A percentile compares a stretch with the other conserved stretches of the same genome.
These are phyloP conservation scores for Penicillium dipodomyicola DNA, from an alignment of 495 filamentous ascomycete species.

Conservation along the genomic window DNA sequence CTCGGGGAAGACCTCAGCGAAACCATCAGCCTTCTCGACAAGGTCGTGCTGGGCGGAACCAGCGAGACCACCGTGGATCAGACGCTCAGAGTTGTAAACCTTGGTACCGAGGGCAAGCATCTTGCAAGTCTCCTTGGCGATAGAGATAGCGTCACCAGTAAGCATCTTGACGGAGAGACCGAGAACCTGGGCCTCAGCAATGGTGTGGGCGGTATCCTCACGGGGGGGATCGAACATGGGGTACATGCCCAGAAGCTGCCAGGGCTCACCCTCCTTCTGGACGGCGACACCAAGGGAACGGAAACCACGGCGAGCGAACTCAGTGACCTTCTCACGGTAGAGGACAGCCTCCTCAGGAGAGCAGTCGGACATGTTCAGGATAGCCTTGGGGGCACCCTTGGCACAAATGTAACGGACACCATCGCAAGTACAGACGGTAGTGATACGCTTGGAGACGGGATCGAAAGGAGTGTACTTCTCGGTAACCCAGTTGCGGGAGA, in stretches of 20 bases:
- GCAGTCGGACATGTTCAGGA: constrained; percentile 64
- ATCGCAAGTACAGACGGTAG: constrained; percentile 61
- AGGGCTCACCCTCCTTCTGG: constrained; percentile 63
- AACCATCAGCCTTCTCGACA: constrained; percentile 73
- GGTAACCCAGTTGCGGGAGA: constrained; percentile 67
- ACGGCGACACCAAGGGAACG: constrained; percentile 74
- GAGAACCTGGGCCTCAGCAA: constrained; percentile 71
- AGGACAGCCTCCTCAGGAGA: constrained; percentile 59
- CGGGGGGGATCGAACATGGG: constrained; percentile 77
- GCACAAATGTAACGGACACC: constrained; percentile 66
- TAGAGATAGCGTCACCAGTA: constrained; percentile 76
- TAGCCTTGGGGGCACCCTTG: constrained; percentile 74
- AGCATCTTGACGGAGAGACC: constrained; percentile 78
- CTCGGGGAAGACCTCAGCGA: constrained; percentile 74
- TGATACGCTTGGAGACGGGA: constrained; percentile 76
- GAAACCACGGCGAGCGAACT: constrained; percentile 79
- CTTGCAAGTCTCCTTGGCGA: constrained; percentile 79
- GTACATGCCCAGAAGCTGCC: constrained; percentile 72
- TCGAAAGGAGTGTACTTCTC: constrained; percentile 77
- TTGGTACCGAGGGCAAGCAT: constrained; percentile 75
- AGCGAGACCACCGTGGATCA: constrained; percentile 71
- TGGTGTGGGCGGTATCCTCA: constrained; percentile 76
- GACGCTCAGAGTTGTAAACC: constrained; percentile 73
- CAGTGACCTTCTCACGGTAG: constrained; percentile 67
- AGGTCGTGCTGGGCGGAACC: constrained; percentile 73